phyloP scores from a whole-genome alignment of 148 eudicot genomes.

The Dysphania ambrosioides region DNA sequence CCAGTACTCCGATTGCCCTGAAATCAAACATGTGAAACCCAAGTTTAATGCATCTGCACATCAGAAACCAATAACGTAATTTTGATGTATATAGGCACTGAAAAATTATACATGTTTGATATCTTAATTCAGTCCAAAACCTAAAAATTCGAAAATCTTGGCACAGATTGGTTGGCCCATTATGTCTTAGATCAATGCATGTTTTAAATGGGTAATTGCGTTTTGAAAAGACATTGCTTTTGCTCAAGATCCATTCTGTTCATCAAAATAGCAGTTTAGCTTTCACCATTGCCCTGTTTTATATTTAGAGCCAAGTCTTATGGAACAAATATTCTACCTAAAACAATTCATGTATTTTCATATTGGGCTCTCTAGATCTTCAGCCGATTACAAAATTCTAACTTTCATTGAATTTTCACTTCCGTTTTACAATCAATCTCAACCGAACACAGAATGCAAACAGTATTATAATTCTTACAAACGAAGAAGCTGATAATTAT shows the following conservation, averaged over 20 bases:
- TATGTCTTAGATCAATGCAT: not conserved
- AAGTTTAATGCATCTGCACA: not conserved
- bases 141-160: not conserved
- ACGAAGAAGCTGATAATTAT: not conserved
- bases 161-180: not conserved
- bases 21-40: not conserved
- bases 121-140: not conserved
- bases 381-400: no score
- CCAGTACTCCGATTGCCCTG: slow-evolving; percentile 89
- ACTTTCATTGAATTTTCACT: no score
- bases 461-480: no score
- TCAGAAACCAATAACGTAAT: not conserved
- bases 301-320: not conserved
- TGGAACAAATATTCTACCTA: not conserved
- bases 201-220: no score
- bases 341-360: not conserved
- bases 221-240: not conserved
- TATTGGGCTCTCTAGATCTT: no score
- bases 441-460: no score
- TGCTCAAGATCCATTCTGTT: not conserved
- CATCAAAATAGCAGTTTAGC: not conserved
- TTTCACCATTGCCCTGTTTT: not conserved
- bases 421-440: no score
- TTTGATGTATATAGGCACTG: not conserved
- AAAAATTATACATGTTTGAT: slow-evolving; percentile 1